A percentile compares a stretch with the other conserved stretches of the same genome.
phyloP scores from a whole-genome alignment of 2,329 filamentous ascomycete species.

The Paraphaeosphaeria minitans region DNA sequence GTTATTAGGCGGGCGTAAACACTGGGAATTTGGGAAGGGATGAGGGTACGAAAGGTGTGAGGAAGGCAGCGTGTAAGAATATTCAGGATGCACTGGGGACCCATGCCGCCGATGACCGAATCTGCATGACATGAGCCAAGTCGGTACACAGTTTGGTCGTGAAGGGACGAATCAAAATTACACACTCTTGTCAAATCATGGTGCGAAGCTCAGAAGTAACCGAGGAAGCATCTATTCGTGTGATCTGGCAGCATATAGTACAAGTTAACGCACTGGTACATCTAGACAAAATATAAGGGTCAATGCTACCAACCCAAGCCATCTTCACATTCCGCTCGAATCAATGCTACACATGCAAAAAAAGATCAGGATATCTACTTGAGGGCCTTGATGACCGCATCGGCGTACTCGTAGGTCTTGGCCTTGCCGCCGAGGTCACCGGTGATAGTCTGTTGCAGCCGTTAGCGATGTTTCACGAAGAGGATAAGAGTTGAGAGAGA shows the following conservation, averaged over 20 bases:
- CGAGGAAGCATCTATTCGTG: conserved; percentile 24
- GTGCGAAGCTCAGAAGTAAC: neutral
- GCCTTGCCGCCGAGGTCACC: conserved; percentile 95
- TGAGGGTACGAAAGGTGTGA: conserved; percentile 63
- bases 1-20: conserved; percentile 60
- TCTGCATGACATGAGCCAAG: neutral
- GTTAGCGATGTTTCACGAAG: conserved; percentile 20
- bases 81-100: conserved; percentile 51
- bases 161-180: neutral
- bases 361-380: conserved; percentile 35
- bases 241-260: conserved; percentile 38
- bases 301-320: conserved; percentile 31
- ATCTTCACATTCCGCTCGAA: conserved; percentile 30
- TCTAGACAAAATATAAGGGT: conserved; percentile 45
- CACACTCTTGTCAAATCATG: neutral
- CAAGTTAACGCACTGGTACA: conserved; percentile 41
- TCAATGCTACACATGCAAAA: conserved; percentile 16
- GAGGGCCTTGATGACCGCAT: conserved; percentile 79
- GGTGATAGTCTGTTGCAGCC: conserved; percentile 68
- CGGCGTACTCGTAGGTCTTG: conserved; percentile 93
- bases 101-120: neutral
- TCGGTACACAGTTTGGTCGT: neutral
- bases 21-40: conserved; percentile 66
- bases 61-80: conserved; percentile 61
- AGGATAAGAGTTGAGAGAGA: neutral